phyloP scores from a whole-genome alignment of 345 rosid genomes.

The Physaria fendleri region DNA sequence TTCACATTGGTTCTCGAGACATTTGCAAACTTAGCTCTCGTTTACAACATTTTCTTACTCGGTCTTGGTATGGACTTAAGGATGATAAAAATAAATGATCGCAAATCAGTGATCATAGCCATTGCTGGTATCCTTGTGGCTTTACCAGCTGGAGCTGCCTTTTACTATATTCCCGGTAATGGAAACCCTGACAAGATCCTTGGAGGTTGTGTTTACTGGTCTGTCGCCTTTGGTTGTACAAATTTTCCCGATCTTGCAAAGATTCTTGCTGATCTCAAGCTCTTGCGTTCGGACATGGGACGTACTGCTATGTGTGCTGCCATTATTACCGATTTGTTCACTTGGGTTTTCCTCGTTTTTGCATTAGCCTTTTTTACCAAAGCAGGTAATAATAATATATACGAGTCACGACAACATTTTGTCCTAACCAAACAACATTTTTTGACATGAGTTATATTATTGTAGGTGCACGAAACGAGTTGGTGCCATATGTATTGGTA shows the following conservation, averaged over 20 bases:
- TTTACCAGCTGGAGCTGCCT: slow-evolving; percentile 24
- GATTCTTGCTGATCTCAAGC: slow-evolving; percentile 56
- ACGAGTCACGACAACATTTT: too few relatives aligned
- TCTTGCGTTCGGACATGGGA: slow-evolving; percentile 55
- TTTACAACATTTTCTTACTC: slow-evolving; percentile 48
- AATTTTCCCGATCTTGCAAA: slow-evolving; percentile 56
- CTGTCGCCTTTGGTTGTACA: slow-evolving; percentile 43
- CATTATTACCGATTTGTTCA: slow-evolving; percentile 35
- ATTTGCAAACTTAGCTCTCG: slow-evolving; percentile 39
- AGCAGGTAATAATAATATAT: slow-evolving; percentile 8
- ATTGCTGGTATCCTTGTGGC: slow-evolving; percentile 34
- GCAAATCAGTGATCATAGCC: slow-evolving; percentile 35
- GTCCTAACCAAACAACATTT: too few relatives aligned
- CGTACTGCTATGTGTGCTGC: slow-evolving; percentile 44
- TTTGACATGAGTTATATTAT: too few relatives aligned
- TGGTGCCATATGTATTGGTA: background rate
- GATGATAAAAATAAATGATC: slow-evolving; percentile 28
- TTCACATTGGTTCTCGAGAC: slow-evolving; percentile 39
- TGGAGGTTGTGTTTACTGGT: slow-evolving; percentile 40
- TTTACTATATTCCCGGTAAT: slow-evolving; percentile 25
- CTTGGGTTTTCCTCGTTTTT: slow-evolving; percentile 44
- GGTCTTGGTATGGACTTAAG: slow-evolving; percentile 57
- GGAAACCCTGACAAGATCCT: background rate
- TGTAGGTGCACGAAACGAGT: background rate
- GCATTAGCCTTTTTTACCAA: slow-evolving; percentile 12